phyloP scores from a whole-genome alignment of 176 grass and related monocot genomes.

The Oryza officinalis region DNA sequence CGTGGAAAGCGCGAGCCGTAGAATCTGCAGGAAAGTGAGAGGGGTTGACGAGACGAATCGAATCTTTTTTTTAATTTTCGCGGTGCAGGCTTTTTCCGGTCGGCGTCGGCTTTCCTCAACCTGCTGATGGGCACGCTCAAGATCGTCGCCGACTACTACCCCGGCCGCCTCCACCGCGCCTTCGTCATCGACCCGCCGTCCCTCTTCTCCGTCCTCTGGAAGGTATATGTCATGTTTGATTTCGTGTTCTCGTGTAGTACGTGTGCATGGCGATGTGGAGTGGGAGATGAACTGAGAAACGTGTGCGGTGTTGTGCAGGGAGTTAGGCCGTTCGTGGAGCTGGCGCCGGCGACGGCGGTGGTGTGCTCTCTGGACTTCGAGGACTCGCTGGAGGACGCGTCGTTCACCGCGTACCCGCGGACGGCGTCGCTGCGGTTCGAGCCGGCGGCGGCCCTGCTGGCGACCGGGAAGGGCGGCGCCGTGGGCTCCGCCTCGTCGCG shows the following conservation, averaged over 20 bases:
- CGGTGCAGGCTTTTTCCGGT: constrained; percentile 88
- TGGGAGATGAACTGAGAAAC: not conserved
- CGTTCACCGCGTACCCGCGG: constrained; percentile 75
- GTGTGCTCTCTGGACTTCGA: constrained; percentile 94
- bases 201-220: constrained; percentile 95
- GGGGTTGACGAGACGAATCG: constrained; percentile 38
- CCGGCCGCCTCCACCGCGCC: constrained; percentile 81
- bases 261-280: not conserved
- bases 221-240: constrained; percentile 54
- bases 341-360: constrained; percentile 55
- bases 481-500: constrained; percentile 80
- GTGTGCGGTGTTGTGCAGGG: constrained; percentile 43
- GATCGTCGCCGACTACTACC: constrained; percentile 94
- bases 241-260: not conserved
- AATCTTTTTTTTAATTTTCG: not conserved
- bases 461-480: constrained; percentile 19
- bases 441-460: constrained; percentile 29
- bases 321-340: constrained; percentile 80
- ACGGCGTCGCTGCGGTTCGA: constrained; percentile 89
- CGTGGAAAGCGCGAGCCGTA: not conserved
- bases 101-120: constrained; percentile 92
- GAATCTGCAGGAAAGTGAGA: constrained; percentile 31
- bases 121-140: constrained; percentile 90
- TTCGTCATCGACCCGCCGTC: constrained; percentile 97
- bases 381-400: constrained; percentile 84